A percentile compares a stretch with the other conserved stretches of the same genome.
Conservation (phyloP, 1,284 basidiomycete genomes). For the Leccinum olivaceoglutinosum region DNA sequence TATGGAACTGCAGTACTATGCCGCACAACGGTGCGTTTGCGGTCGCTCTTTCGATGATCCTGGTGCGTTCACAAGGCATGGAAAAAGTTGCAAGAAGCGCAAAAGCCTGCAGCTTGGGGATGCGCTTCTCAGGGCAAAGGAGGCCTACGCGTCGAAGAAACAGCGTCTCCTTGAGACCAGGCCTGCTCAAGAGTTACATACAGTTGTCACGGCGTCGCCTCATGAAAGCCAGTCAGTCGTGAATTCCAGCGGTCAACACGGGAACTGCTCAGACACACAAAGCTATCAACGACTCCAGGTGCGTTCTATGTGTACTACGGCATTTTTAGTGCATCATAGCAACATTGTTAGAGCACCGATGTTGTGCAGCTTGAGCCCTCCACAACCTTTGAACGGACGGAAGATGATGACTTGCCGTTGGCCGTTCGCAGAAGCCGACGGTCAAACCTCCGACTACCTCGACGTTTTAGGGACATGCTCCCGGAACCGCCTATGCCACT, state of each 20-base stretch:
- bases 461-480: not conserved
- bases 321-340: not conserved
- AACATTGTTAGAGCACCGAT: not conserved
- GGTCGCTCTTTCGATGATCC: not conserved
- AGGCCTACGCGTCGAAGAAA: not conserved
- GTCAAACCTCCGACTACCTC: not conserved
- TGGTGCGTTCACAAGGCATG: not conserved
- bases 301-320: not conserved
- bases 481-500: not conserved
- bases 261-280: not conserved
- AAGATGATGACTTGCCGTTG: not conserved
- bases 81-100: slow-evolving; percentile 1
- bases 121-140: not conserved
- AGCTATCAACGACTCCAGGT: not conserved
- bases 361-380: not conserved
- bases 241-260: not conserved
- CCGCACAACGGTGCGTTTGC: not conserved
- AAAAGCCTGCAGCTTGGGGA: not conserved
- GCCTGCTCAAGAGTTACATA: not conserved
- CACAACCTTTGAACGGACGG: not conserved
- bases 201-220: not conserved
- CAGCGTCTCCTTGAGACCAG: not conserved
- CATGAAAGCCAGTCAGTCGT: not conserved
- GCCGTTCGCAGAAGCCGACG: not conserved
- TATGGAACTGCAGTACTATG: not conserved